Evolutionary conservation across 2,329 filamentous ascomycete species (phyloP).

Genomic region (Colletotrichum tabaci): DNA sequence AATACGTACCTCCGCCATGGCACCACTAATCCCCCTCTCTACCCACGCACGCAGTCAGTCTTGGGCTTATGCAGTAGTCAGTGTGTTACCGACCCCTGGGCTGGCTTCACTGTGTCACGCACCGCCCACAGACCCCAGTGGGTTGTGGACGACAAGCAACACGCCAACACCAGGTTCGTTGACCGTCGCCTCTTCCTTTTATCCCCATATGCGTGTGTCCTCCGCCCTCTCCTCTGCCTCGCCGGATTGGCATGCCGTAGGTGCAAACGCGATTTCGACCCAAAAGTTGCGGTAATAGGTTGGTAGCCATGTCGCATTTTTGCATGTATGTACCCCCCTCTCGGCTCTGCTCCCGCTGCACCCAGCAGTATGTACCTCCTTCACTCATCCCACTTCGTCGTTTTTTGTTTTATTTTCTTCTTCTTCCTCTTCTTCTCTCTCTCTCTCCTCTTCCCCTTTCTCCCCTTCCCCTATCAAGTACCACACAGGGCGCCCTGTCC

Average conservation of each 20-base stretch:
- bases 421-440: neutral
- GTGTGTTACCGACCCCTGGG: conserved; percentile 4
- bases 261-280: conserved; percentile 33
- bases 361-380: conserved; percentile 32
- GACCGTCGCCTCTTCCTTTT: conserved; percentile 1
- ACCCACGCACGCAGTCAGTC: neutral
- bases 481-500: conserved; percentile 21
- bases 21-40: neutral
- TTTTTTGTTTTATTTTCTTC: neutral
- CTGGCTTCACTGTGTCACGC: conserved; percentile 10
- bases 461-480: conserved; percentile 29
- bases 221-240: conserved; percentile 23
- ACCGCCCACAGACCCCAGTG: conserved; percentile 26
- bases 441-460: neutral
- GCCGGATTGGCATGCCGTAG: conserved; percentile 35
- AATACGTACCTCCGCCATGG: neutral
- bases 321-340: conserved; percentile 35
- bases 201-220: neutral
- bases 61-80: neutral
- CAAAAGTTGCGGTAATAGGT: conserved; percentile 9
- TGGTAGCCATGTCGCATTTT: conserved; percentile 26
- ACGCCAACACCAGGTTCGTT: conserved; percentile 7
- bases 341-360: conserved; percentile 36
- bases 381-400: conserved; percentile 30
- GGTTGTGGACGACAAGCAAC: conserved; percentile 3